Conservation (phyloP, 441 rosid genomes). For the Hura crepitans region DNA sequence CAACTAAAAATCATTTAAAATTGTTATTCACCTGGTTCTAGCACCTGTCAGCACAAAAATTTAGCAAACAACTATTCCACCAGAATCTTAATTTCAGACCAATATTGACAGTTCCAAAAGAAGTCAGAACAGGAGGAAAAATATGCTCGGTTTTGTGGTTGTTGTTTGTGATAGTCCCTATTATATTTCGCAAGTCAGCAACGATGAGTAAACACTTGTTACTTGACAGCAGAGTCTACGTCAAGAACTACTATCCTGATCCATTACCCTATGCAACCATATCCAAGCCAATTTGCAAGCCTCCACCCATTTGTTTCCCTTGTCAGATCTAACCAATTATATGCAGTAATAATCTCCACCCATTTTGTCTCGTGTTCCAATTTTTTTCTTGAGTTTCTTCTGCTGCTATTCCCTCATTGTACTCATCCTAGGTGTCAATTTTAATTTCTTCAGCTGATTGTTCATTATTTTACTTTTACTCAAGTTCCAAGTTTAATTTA, state of each 20-base stretch:
- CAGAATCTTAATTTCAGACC: too few relatives aligned
- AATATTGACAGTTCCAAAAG: not conserved
- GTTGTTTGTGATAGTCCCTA: not conserved
- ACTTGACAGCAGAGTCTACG: not conserved
- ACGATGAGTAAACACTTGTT: not conserved
- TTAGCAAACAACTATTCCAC: not conserved
- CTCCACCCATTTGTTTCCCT: not conserved
- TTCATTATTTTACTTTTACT: too few relatives aligned
- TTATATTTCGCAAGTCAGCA: not conserved
- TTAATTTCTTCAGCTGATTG: too few relatives aligned
- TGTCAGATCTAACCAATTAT: not conserved
- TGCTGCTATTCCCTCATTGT: not conserved
- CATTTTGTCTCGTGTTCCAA: not conserved
- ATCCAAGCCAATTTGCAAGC: not conserved
- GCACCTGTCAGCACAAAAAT: not conserved
- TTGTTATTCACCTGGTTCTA: not conserved
- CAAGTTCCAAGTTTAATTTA: too few relatives aligned
- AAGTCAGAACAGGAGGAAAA: too few relatives aligned
- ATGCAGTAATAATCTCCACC: not conserved
- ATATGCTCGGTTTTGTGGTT: too few relatives aligned
- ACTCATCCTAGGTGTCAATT: too few relatives aligned
- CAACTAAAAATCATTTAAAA: not conserved
- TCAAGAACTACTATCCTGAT: not conserved
- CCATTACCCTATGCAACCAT: not conserved
- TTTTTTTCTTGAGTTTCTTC: not conserved